Base-by-base conservation (phyloP, 2,329 filamentous ascomycete genomes). In the Lachnellula occidentalis region DNA sequence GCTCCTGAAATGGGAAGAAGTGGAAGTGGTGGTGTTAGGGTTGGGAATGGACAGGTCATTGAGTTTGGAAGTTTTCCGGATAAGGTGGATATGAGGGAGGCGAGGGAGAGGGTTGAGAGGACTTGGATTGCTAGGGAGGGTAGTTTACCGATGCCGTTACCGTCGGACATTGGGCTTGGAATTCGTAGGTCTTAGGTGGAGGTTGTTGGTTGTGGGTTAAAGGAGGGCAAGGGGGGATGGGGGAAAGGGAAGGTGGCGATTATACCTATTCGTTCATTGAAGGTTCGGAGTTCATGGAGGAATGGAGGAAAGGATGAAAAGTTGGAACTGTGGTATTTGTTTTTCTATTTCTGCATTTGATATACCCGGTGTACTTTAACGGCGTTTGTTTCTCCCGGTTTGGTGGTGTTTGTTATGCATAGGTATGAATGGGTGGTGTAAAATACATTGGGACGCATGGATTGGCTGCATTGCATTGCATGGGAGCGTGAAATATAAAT, bases 1-100 rank as follows among this genome's bases (percentile, higher is more conserved):
- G 36, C 24, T 45, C 21, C 19, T 9, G 45, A 47, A 12, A 54
- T 60, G 45, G 56, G 41, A 11, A 53, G 56, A 0, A 56, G 41
- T 54, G 57, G 54, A 1, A 57, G 54, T 50, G 62, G 56, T 2
- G 62, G 61, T 0, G 37, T 63, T 11, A 54, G 31, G 11, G 45
- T 62, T 14, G 57, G 54, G 4, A 41, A 54, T 12, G 52, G 58
- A 1, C 50, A 51, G 24, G 34, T 66, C 8, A 60, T 66, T 50
- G 58, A 56, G 12, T 67, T 67, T 57, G 64, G 64, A 2, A 62
- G 62, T 49, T 59, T 58, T 34, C 58, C 61, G 9, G 63, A 66
- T n/a, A 24, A 43, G 19, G 60, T 63, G 12, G 54, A 48, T 56
- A 48, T 55, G 34, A 48, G 48, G 27, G 49, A 49, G n/a, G 57